Conservation (phyloP, 2,329 filamentous ascomycete species). For the Cladosporium sp. region DNA sequence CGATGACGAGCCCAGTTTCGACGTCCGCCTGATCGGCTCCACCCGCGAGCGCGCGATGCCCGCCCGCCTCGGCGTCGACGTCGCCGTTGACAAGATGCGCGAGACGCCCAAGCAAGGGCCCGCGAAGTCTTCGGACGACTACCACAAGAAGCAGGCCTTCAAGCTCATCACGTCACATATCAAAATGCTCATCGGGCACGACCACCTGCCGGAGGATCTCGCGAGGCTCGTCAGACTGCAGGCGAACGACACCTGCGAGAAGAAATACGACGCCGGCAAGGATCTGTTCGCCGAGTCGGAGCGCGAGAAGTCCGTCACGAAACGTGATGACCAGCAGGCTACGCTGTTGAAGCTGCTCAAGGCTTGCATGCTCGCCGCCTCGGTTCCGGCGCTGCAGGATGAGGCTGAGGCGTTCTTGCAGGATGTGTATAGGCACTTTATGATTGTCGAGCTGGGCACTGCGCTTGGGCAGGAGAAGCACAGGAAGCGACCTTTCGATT, state of each 20-base stretch:
- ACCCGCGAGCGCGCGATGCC: conserved; percentile 74
- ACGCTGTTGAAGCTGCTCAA: conserved; percentile 82
- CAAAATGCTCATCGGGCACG: conserved; percentile 82
- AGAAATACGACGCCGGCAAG: conserved; percentile 65
- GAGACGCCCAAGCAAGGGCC: conserved; percentile 62
- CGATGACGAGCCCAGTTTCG: conserved; percentile 81
- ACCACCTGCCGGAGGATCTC: conserved; percentile 84
- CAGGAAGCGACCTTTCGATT: conserved; percentile 71
- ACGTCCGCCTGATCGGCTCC: conserved; percentile 81
- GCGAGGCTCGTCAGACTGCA: conserved; percentile 78
- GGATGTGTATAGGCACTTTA: conserved; percentile 83
- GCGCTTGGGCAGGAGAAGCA: conserved; percentile 78
- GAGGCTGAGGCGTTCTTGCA: conserved; percentile 69
- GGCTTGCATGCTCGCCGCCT: conserved; percentile 73
- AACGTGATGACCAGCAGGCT: conserved; percentile 78
- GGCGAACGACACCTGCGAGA: conserved; percentile 73
- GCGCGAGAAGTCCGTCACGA: conserved; percentile 73
- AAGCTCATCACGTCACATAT: conserved; percentile 81
- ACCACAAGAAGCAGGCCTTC: conserved; percentile 91
- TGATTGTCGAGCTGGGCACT: conserved; percentile 79
- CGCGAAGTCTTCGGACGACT: conserved; percentile 64
- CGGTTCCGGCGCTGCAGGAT: conserved; percentile 67
- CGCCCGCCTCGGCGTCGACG: conserved; percentile 75
- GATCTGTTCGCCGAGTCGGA: conserved; percentile 69
- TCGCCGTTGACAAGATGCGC: conserved; percentile 80